phyloP scores from a whole-genome alignment of 192 early-diverging fungal species.

The Coemansia sp. region DNA sequence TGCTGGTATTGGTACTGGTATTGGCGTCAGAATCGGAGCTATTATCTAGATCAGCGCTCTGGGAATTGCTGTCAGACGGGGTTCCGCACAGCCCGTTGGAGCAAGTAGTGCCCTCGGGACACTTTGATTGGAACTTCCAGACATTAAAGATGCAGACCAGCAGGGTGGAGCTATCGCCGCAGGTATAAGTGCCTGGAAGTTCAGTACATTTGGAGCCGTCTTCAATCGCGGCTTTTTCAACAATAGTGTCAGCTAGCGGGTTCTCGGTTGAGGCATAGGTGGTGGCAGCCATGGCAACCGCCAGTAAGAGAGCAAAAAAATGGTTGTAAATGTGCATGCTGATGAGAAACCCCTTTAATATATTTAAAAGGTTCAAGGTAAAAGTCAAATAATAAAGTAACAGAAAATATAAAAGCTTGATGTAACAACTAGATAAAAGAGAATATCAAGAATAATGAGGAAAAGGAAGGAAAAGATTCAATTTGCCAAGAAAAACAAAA shows the following conservation, averaged over 20 bases:
- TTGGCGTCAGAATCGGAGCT: background rate
- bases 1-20: too few relatives aligned
- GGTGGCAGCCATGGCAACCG: background rate
- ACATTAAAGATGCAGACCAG: background rate
- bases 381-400: background rate
- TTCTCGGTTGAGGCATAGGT: background rate
- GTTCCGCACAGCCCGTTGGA: background rate
- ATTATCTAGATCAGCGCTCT: background rate
- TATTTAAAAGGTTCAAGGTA: too few relatives aligned
- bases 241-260: background rate
- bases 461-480: background rate
- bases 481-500: conserved; percentile 5
- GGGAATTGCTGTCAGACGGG: background rate
- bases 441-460: background rate
- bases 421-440: too few relatives aligned
- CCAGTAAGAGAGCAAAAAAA: background rate
- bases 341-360: background rate
- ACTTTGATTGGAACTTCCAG: conserved; percentile 3
- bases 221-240: background rate
- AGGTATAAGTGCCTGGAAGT: background rate
- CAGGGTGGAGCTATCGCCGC: background rate
- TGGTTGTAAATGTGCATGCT: background rate
- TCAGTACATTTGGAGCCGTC: background rate
- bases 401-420: background rate
- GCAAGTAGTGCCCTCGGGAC: background rate